Base-by-base conservation (phyloP, 306 rosid species). In the Gastrolobium bilobum region DNA sequence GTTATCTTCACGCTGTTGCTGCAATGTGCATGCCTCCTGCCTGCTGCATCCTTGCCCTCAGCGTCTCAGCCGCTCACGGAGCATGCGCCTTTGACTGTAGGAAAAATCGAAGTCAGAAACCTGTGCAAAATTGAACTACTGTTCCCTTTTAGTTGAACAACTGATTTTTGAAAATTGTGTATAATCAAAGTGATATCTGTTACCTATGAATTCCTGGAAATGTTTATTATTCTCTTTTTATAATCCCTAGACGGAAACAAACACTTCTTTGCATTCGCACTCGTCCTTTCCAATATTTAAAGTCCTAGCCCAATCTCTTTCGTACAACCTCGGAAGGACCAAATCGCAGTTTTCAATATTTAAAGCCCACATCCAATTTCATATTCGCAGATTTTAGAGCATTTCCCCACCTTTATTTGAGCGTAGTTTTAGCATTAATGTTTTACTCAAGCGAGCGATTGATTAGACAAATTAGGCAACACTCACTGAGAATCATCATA, bases 11-110 rank as follows among this genome's bases (percentile, higher is more conserved):
- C 43, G 43, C 43, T 39, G 43, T 6, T 42, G 47, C 47, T 35
- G 39, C 7, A 42, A 4, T 6, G 6, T 13, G 73, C 76, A 51
- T 14, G 50, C 37, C 14, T 0, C 47, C 58, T 7, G 50, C 37
- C 14, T 0, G 34, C 58, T 7, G 57, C 46, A 68, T 4, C 8
- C 40, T 9, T 50, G 58, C 31, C 4, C 2, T 14, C 3, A 4
- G 43, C 4, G 42, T 26, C n/a, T 3, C 7, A 11, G 68, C 11
- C 42, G 57, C n/a, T 73, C 3, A 50, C 9, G 80, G 61, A 37
- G 62, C 79, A 75, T 62, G 79, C 68, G 58, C 3, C 34, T 2
- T 38, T 9, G 26, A 52, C 3, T 31, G 9, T 14, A n/a, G 40
- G 42, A 40, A 26, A 47, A 70, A 70, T 46, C 39, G 29, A 44